phyloP scores from a whole-genome alignment of 2,329 filamentous ascomycete genomes.

The Colletotrichum sp. region DNA sequence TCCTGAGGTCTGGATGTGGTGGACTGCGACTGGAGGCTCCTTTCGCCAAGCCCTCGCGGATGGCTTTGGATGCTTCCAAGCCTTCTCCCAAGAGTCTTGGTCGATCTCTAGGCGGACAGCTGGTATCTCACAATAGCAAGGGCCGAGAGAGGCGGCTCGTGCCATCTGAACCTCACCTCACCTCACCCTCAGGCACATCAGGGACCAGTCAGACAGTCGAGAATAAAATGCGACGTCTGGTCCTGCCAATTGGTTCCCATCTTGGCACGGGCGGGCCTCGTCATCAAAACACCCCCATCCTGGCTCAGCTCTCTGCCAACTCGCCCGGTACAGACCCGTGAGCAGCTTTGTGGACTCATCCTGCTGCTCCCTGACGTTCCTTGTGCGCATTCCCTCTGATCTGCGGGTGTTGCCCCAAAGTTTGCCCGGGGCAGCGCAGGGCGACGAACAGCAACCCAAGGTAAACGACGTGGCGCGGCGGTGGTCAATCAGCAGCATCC shows the following conservation, averaged over 20 bases:
- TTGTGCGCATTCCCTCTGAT: not conserved
- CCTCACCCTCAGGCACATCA: not conserved
- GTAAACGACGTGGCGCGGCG: not conserved
- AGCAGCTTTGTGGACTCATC: not conserved
- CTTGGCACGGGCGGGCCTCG: slow-evolving; percentile 16
- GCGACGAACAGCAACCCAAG: not conserved
- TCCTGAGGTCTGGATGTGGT: not conserved
- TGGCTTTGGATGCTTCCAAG: not conserved
- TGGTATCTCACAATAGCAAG: not conserved
- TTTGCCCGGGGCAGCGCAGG: not conserved
- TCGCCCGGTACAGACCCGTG: not conserved
- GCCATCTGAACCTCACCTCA: slow-evolving; percentile 17
- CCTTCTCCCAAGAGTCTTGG: slow-evolving; percentile 16
- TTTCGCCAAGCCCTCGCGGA: not conserved
- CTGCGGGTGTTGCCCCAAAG: not conserved
- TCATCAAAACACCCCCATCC: slow-evolving; percentile 15
- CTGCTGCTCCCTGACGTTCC: not conserved
- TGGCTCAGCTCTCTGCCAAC: not conserved
- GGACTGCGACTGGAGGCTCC: not conserved
- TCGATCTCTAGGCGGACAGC: slow-evolving; percentile 7
- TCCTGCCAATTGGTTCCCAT: not conserved
- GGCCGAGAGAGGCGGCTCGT: slow-evolving; percentile 16
- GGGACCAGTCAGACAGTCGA: not conserved
- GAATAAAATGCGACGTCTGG: not conserved
- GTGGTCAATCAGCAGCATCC: not conserved